Evolutionary conservation across 345 rosid genomes (phyloP).

Genomic region (Brassica nigra): DNA sequence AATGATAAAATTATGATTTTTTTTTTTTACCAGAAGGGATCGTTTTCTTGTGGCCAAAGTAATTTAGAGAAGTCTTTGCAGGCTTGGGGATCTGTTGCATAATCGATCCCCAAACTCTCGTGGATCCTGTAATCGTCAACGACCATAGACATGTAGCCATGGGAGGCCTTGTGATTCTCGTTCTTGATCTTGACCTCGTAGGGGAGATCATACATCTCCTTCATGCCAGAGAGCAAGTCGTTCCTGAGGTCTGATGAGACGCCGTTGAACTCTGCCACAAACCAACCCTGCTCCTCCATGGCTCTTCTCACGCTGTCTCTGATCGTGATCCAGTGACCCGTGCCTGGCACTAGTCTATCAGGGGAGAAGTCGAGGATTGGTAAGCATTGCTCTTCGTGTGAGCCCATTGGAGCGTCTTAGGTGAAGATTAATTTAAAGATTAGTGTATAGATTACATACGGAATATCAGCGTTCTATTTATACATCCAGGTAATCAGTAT

Average conservation of each 20-base stretch:
- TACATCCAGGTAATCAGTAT: background rate
- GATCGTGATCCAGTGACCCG: constrained; percentile 46
- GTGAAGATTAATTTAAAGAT: constrained; percentile 8
- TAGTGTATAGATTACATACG: background rate
- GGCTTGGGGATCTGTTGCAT: constrained; percentile 48
- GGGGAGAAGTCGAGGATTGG: constrained; percentile 38
- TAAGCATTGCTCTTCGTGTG: constrained; percentile 20
- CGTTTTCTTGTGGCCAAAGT: constrained; percentile 76
- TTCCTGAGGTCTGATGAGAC: constrained; percentile 41
- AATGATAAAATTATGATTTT: background rate
- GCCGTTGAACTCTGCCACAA: constrained; percentile 47
- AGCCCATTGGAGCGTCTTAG: constrained; percentile 18
- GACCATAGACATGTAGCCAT: constrained; percentile 67
- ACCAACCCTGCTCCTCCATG: constrained; percentile 71
- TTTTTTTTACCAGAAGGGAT: constrained; percentile 51
- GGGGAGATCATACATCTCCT: constrained; percentile 66
- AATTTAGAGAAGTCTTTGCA: constrained; percentile 52
- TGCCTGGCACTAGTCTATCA: constrained; percentile 46
- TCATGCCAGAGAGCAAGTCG: constrained; percentile 43
- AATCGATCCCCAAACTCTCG: constrained; percentile 72
- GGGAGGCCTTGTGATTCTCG: constrained; percentile 57
- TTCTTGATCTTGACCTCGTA: constrained; percentile 58
- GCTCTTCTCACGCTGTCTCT: constrained; percentile 51
- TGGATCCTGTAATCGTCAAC: constrained; percentile 60
- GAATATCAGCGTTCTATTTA: background rate